Percentiles rank a stretch among this genome's conserved stretches.
These are phyloP conservation scores for Fusarium bulbicola DNA, from an alignment of 2,329 filamentous ascomycete genomes.

Conservation along the genomic window DNA sequence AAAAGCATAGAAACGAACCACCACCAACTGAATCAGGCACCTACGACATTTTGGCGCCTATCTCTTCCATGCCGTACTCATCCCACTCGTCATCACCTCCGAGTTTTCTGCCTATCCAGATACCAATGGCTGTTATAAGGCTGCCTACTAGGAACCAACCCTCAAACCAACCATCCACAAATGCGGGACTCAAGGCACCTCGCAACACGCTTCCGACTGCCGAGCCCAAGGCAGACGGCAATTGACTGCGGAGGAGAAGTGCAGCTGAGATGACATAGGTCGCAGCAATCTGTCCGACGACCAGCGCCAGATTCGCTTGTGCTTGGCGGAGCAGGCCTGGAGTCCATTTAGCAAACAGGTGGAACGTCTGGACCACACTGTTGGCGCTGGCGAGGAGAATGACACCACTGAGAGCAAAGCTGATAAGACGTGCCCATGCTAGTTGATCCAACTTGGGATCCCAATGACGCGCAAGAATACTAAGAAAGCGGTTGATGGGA, in stretches of 20 bases:
- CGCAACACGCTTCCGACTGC: conserved; percentile 82
- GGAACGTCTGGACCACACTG: conserved; percentile 85
- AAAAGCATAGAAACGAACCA: conserved; percentile 14
- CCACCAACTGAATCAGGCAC: background rate
- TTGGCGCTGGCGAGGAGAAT: conserved; percentile 85
- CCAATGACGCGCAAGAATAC: conserved; percentile 83
- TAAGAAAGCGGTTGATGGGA: conserved; percentile 84
- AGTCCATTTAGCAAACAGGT: conserved; percentile 79
- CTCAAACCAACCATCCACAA: conserved; percentile 83
- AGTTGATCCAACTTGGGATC: conserved; percentile 83
- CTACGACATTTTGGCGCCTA: conserved; percentile 73
- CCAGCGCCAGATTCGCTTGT: conserved; percentile 80
- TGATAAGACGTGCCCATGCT: conserved; percentile 86
- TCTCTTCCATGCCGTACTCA: conserved; percentile 71
- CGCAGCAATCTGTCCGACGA: conserved; percentile 82
- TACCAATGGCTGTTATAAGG: conserved; percentile 71
- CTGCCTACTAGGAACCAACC: conserved; percentile 82
- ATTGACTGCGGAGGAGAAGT: conserved; percentile 78
- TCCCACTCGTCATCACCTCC: conserved; percentile 67
- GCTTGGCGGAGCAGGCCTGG: conserved; percentile 77
- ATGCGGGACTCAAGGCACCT: conserved; percentile 71
- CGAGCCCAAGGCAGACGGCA: conserved; percentile 79
- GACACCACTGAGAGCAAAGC: conserved; percentile 82
- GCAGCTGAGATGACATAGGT: conserved; percentile 87
- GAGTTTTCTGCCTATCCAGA: conserved; percentile 76